phyloP scores from a whole-genome alignment of 2,329 filamentous ascomycete genomes.

The Sporothrix globosa region DNA sequence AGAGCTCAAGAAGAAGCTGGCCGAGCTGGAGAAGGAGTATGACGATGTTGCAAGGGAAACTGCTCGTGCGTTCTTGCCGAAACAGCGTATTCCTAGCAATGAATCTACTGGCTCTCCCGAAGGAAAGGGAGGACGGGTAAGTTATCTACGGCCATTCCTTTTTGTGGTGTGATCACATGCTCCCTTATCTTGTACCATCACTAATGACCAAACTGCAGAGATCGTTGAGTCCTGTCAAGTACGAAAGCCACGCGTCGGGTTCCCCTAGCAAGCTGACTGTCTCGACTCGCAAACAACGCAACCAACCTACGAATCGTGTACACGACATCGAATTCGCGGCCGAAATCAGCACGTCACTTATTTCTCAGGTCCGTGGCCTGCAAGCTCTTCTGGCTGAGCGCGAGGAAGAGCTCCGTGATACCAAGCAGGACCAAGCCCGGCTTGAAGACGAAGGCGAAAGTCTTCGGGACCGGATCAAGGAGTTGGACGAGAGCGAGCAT shows the following conservation, averaged over 20 bases:
- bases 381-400: constrained; percentile 83
- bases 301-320: constrained; percentile 83
- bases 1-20: constrained; percentile 79
- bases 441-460: constrained; percentile 82
- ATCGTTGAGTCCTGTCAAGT: constrained; percentile 73
- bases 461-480: constrained; percentile 76
- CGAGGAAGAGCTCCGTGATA: constrained; percentile 79
- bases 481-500: constrained; percentile 89
- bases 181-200: background rate
- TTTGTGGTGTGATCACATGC: no score
- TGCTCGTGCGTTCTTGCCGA: constrained; percentile 82
- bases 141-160: constrained; percentile 37
- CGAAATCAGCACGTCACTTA: constrained; percentile 91
- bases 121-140: constrained; percentile 57
- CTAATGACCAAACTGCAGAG: constrained; percentile 51
- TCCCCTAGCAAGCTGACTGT: constrained; percentile 89
- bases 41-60: constrained; percentile 91
- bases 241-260: constrained; percentile 79
- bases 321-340: constrained; percentile 99
- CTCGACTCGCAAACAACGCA: constrained; percentile 84
- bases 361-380: constrained; percentile 90
- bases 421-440: constrained; percentile 73
- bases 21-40: constrained; percentile 90
- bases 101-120: constrained; percentile 61
- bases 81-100: constrained; percentile 76